A percentile compares a stretch with the other conserved stretches of the same genome.
Evolutionary conservation across 805 yeast species (phyloP).

Genomic region (Schizosaccharomyces cryophilus): DNA sequence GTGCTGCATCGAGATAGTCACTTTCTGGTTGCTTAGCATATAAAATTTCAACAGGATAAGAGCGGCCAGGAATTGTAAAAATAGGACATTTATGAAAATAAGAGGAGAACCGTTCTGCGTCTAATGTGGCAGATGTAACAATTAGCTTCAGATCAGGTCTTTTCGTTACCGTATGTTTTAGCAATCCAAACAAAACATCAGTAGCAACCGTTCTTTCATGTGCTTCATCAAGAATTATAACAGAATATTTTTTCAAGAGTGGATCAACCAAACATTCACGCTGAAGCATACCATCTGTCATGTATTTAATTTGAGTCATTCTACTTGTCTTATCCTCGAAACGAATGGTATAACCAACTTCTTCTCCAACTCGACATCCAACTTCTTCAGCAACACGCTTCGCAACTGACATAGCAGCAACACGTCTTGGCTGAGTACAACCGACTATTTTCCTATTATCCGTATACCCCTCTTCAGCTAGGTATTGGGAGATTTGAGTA

Average conservation of each 20-base stretch:
- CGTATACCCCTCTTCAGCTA: slow-evolving; percentile 50
- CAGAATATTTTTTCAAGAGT: slow-evolving; percentile 43
- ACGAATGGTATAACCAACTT: slow-evolving; percentile 69
- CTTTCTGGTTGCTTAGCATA: slow-evolving; percentile 33
- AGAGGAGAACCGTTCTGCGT: slow-evolving; percentile 48
- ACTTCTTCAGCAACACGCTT: slow-evolving; percentile 64
- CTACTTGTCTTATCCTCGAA: slow-evolving; percentile 49
- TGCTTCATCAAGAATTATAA: slow-evolving; percentile 86
- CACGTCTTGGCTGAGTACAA: slow-evolving; percentile 73
- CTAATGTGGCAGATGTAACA: slow-evolving; percentile 83
- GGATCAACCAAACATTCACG: slow-evolving; percentile 53
- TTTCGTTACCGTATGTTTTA: slow-evolving; percentile 32
- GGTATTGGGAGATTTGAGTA: slow-evolving; percentile 71
- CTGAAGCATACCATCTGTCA: slow-evolving; percentile 88
- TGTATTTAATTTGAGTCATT: slow-evolving; percentile 50
- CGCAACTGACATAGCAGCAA: slow-evolving; percentile 69
- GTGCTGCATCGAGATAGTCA: slow-evolving; percentile 75
- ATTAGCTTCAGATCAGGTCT: slow-evolving; percentile 58
- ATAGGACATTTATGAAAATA: slow-evolving; percentile 75
- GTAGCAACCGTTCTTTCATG: slow-evolving; percentile 79
- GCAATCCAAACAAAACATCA: slow-evolving; percentile 58
- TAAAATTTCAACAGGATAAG: slow-evolving; percentile 62
- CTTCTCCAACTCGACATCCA: slow-evolving; percentile 37
- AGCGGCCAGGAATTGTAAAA: slow-evolving; percentile 71
- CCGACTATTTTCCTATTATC: slow-evolving; percentile 44